Evolutionary conservation across 2,329 filamentous ascomycete genomes (phyloP).

Genomic region (Colletotrichum liaoningense): DNA sequence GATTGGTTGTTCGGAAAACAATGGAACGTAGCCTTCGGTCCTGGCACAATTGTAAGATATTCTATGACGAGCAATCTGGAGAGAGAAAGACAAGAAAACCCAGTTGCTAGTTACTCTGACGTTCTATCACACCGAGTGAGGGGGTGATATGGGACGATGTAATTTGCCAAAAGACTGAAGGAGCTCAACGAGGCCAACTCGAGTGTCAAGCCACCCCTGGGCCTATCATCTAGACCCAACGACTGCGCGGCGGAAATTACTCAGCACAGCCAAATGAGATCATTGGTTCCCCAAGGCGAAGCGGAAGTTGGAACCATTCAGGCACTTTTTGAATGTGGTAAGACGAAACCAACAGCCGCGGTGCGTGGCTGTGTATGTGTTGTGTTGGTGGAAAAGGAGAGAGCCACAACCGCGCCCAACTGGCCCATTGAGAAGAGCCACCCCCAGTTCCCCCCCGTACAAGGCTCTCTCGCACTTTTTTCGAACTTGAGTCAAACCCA

Average conservation of each 20-base stretch:
- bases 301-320: conserved; percentile 25
- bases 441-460: too few relatives aligned
- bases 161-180: too few relatives aligned
- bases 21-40: neutral
- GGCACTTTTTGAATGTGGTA: conserved; percentile 35
- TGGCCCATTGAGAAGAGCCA: neutral
- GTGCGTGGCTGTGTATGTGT: neutral
- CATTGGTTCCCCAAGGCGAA: neutral
- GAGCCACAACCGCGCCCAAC: neutral
- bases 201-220: too few relatives aligned
- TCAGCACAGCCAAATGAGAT: neutral
- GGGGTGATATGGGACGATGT: neutral
- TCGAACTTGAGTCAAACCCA: neutral
- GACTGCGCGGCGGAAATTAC: neutral
- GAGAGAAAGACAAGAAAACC: neutral
- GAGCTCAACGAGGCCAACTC: too few relatives aligned
- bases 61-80: neutral
- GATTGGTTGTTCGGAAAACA: neutral
- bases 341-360: conserved; percentile 24
- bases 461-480: neutral
- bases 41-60: neutral
- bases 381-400: neutral
- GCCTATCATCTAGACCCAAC: too few relatives aligned
- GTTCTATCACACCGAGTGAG: neutral
- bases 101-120: neutral